Evolutionary conservation across 805 yeast genomes (phyloP).

Genomic region (Candida ascalaphidarum): DNA sequence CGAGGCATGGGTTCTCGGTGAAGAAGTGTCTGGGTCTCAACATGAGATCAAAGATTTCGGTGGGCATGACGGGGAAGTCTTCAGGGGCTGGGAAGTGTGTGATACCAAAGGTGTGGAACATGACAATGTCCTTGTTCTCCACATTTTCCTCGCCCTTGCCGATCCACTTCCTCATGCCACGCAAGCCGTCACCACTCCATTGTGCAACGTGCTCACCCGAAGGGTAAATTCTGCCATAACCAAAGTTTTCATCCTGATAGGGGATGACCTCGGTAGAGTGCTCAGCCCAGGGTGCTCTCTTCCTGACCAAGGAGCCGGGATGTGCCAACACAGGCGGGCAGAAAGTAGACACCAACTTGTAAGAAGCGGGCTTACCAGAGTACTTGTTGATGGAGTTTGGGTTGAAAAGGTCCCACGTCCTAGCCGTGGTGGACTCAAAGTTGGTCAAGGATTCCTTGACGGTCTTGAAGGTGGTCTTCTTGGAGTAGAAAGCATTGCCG

Average conservation of each 20-base stretch:
- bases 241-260: slow-evolving; percentile 45
- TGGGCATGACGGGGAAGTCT: slow-evolving; percentile 87
- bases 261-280: slow-evolving; percentile 62
- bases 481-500: slow-evolving; percentile 68
- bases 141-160: slow-evolving; percentile 51
- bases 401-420: slow-evolving; percentile 75
- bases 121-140: slow-evolving; percentile 62
- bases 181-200: slow-evolving; percentile 60
- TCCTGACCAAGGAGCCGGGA: slow-evolving; percentile 64
- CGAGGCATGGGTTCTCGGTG: slow-evolving; percentile 69
- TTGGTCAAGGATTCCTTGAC: slow-evolving; percentile 59
- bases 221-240: slow-evolving; percentile 61
- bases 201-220: slow-evolving; percentile 75
- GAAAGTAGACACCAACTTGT: slow-evolving; percentile 69
- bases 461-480: slow-evolving; percentile 59
- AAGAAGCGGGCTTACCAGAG: slow-evolving; percentile 69
- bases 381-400: slow-evolving; percentile 58
- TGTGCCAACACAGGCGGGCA: slow-evolving; percentile 67
- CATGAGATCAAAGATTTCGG: slow-evolving; percentile 68
- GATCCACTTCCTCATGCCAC: slow-evolving; percentile 64
- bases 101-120: slow-evolving; percentile 78
- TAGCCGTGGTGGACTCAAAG: slow-evolving; percentile 51
- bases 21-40: slow-evolving; percentile 77
- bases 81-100: slow-evolving; percentile 86
- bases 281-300: slow-evolving; percentile 79